Evolutionary conservation across 2,329 filamentous ascomycete species (phyloP), one percentile per base, ranked within the genome.

Genomic region (Talaromyces amestolkiae): DNA sequence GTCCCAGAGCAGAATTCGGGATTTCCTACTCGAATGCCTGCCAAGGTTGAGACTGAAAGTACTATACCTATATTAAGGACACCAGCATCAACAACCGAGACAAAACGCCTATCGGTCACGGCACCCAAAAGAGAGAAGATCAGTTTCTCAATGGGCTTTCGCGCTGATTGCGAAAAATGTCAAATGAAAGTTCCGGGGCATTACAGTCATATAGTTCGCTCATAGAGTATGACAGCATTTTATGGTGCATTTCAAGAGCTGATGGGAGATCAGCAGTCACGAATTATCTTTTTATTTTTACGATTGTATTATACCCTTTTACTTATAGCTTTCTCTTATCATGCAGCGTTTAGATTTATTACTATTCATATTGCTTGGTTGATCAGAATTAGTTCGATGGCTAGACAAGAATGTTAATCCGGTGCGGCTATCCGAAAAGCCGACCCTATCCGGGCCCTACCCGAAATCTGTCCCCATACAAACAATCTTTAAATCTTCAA

Each of bases 91-190:
- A 43, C 19, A 27, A 41, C 22, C 13, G 41, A 35, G 17, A 45
- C 13, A 7, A 58, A n/a, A 24, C 39, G 11, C 35, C n/a, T 35
- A 13, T n/a, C 56, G n/a, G 15, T 54, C 41, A 22, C 61, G 2
- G 51, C 33, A 1, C 33, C 63, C 17, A 63, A 58, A 27, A 71
- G 70, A 53, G 68, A 71, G 56, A 90, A 89, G 78, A 86, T 86
- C 74, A 87, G 85, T 67, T 89, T 93, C 75, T 91, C 89, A 71
- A 92, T 93, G 86, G 91, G 91, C 60, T 93, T 89, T 78, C 83
- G 90, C 68, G 84, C 88, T 13, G 90, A 92, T 76, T 93, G 91
- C 74, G 90, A 92, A 67, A 92, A 92, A 77, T 93, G 91, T 77
- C 85, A 84, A 53, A 83, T 86, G 74, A 90, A 88, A 74, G 89